phyloP scores from a whole-genome alignment of 2,329 filamentous ascomycete species.

The Neofusicoccum sp. region DNA sequence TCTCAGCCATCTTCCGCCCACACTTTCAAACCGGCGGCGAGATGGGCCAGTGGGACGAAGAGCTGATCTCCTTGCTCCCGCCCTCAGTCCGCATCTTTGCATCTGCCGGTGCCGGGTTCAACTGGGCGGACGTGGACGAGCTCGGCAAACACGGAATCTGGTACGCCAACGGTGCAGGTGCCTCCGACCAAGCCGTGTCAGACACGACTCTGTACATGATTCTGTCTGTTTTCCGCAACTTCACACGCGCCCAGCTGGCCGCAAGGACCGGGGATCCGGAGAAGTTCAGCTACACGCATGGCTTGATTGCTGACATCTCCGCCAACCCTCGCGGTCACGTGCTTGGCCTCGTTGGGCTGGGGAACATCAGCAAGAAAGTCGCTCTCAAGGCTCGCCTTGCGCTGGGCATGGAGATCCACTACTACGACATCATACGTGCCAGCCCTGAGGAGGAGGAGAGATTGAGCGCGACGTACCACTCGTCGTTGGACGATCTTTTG shows the following conservation, averaged over 20 bases:
- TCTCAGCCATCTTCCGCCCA: slow-evolving; percentile 26
- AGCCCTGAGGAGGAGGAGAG: slow-evolving; percentile 32
- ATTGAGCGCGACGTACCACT: slow-evolving; percentile 35
- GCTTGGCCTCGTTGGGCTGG: slow-evolving; percentile 24
- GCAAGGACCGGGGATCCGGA: slow-evolving; percentile 22
- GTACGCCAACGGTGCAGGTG: slow-evolving; percentile 49
- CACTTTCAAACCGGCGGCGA: slow-evolving; percentile 25
- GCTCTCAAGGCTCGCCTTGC: slow-evolving; percentile 26
- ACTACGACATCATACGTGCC: slow-evolving; percentile 23
- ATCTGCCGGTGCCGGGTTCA: slow-evolving; percentile 25
- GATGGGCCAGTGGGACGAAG: slow-evolving; percentile 27
- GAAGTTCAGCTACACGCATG: slow-evolving; percentile 21
- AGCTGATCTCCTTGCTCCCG: slow-evolving; percentile 24
- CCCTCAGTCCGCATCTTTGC: slow-evolving; percentile 23
- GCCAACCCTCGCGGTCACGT: slow-evolving; percentile 24
- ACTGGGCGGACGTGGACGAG: slow-evolving; percentile 26
- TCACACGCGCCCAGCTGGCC: slow-evolving; percentile 23
- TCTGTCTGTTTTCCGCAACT: slow-evolving; percentile 32
- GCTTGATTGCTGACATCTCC: slow-evolving; percentile 15
- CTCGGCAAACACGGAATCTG: slow-evolving; percentile 21
- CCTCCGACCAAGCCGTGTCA: slow-evolving; percentile 48
- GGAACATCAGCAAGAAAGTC: slow-evolving; percentile 40
- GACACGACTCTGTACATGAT: slow-evolving; percentile 49
- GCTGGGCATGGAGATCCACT: slow-evolving; percentile 26
- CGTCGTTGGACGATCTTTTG: slow-evolving; percentile 31